These are phyloP conservation scores for Arthrobotrys musiformis DNA, from an alignment of 2,329 filamentous ascomycete genomes.

Conservation along the genomic window DNA sequence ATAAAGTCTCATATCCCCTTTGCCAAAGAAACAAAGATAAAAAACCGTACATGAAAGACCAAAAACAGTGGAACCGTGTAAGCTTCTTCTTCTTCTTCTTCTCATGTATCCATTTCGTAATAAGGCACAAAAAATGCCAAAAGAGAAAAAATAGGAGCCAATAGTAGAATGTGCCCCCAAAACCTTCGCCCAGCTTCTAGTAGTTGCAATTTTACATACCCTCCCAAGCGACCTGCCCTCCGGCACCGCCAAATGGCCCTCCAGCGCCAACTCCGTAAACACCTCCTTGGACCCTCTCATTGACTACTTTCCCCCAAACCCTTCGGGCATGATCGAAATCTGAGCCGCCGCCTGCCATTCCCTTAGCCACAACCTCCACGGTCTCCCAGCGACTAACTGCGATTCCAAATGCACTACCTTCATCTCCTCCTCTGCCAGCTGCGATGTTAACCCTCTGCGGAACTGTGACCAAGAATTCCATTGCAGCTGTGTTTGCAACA, in stretches of 20 bases:
- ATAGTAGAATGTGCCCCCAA: not conserved
- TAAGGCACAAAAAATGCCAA: not conserved
- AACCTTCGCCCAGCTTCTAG: not conserved
- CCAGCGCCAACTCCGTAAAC: slow-evolving; percentile 39
- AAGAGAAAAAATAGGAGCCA: not conserved
- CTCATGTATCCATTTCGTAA: slow-evolving; percentile 7
- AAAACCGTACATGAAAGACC: no score
- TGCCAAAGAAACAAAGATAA: not conserved
- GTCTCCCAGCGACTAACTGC: slow-evolving; percentile 44
- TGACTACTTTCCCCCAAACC: slow-evolving; percentile 48
- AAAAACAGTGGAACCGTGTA: not conserved
- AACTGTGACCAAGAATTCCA: slow-evolving; percentile 49
- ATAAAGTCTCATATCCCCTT: not conserved
- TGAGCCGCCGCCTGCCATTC: slow-evolving; percentile 40
- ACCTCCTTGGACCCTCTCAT: slow-evolving; percentile 43
- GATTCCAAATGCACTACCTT: slow-evolving; percentile 45
- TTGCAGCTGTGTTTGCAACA: slow-evolving; percentile 32
- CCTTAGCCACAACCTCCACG: slow-evolving; percentile 44
- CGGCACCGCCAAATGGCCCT: slow-evolving; percentile 10
- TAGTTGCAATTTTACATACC: slow-evolving; percentile 33
- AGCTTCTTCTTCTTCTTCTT: slow-evolving; percentile 2
- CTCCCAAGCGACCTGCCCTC: slow-evolving; percentile 43
- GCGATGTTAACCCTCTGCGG: slow-evolving; percentile 49
- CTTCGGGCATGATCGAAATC: slow-evolving; percentile 45
- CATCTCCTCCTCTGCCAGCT: slow-evolving; percentile 39